Evolutionary conservation across 371 early-diverging fungal species (phyloP).

Genomic region (Dichotomocladium elegans): DNA sequence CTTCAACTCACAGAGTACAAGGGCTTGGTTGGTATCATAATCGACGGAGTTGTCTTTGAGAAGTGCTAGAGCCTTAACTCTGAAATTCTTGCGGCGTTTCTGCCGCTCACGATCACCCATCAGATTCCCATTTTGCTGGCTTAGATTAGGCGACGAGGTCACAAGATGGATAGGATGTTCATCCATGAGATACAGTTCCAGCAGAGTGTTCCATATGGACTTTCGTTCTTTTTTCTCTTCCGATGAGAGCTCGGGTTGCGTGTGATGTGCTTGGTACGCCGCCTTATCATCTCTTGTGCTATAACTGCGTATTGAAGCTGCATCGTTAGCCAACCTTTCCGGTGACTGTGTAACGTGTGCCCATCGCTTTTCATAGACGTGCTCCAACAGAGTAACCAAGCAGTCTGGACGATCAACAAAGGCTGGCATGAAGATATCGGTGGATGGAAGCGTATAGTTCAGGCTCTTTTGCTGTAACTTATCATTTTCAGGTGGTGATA

Average conservation of each 20-base stretch:
- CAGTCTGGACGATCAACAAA: conserved; percentile 75
- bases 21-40: conserved; percentile 88
- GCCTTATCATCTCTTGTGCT: conserved; percentile 9
- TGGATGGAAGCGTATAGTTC: conserved; percentile 49
- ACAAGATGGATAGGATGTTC: conserved; percentile 13
- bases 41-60: conserved; percentile 48
- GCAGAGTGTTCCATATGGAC: conserved; percentile 82
- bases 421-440: conserved; percentile 62
- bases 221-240: conserved; percentile 59
- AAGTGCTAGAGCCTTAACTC: conserved; percentile 35
- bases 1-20: conserved; percentile 83
- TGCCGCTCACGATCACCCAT: conserved; percentile 15
- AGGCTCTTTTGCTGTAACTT: conserved; percentile 6
- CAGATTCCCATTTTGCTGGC: not conserved
- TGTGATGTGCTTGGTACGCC: not conserved
- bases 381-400: conserved; percentile 71
- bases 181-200: conserved; percentile 85
- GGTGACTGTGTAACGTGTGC: conserved; percentile 13
- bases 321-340: conserved; percentile 9
- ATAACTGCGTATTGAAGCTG: conserved; percentile 15
- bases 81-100: conserved; percentile 25
- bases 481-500: conserved; percentile 3
- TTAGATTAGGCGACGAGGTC: not conserved
- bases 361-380: conserved; percentile 59
- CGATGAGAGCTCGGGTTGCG: conserved; percentile 12